A percentile compares a stretch with the other conserved stretches of the same genome.
These are phyloP conservation scores for Senna tora DNA, from an alignment of 306 rosid genomes.

Conservation along the genomic window DNA sequence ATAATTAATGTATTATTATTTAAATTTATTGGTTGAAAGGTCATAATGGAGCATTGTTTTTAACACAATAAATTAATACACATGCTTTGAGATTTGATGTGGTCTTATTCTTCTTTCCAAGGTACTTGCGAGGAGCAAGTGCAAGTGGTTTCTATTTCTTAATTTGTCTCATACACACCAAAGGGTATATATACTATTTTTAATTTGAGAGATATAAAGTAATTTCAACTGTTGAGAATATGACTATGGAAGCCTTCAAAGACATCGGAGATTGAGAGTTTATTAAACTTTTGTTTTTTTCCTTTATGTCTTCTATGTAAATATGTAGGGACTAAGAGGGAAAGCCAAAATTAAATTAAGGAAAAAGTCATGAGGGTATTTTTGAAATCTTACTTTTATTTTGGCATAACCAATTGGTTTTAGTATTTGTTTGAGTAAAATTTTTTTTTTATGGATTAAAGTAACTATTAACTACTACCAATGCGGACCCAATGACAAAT, in stretches of 20 bases:
- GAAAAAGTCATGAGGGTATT: too few species aligned
- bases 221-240: background rate
- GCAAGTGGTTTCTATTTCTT: constrained; percentile 34
- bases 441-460: too few species aligned
- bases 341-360: too few species aligned
- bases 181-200: background rate
- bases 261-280: background rate
- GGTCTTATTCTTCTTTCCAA: background rate
- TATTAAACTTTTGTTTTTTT: background rate
- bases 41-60: background rate
- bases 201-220: background rate
- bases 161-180: constrained; percentile 1
- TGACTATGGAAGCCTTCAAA: constrained; percentile 2
- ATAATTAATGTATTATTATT: background rate
- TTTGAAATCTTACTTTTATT: too few species aligned
- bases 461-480: too few species aligned
- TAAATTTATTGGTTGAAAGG: background rate
- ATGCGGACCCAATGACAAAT: too few species aligned
- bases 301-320: background rate
- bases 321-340: background rate
- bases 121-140: constrained; percentile 22
- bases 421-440: too few species aligned
- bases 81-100: constrained; percentile 23
- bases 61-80: constrained; percentile 28
- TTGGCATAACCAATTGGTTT: too few species aligned